phyloP scores from a whole-genome alignment of 1,284 basidiomycete species.

The Cryptococcus neoformans region DNA sequence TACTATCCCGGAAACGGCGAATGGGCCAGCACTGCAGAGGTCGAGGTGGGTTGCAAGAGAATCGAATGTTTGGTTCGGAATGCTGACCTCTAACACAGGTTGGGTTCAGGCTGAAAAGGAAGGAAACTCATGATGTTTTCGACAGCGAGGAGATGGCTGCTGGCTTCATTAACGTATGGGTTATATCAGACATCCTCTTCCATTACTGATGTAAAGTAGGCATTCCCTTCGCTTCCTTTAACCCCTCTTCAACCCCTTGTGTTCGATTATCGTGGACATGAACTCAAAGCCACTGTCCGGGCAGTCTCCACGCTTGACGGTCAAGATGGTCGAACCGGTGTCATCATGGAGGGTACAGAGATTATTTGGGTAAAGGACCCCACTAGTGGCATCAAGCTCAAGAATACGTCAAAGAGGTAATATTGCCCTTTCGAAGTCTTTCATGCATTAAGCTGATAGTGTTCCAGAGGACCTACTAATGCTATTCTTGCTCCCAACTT shows the following conservation, averaged over 20 bases:
- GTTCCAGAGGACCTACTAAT: slow-evolving; percentile 74
- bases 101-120: slow-evolving; percentile 64
- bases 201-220: slow-evolving; percentile 40
- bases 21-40: slow-evolving; percentile 71
- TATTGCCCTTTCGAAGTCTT: slow-evolving; percentile 22
- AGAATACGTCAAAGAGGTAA: slow-evolving; percentile 85
- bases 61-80: not conserved
- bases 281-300: slow-evolving; percentile 70
- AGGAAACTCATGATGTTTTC: slow-evolving; percentile 68
- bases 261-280: slow-evolving; percentile 89
- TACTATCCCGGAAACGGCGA: slow-evolving; percentile 61
- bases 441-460: not conserved
- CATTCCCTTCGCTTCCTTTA: slow-evolving; percentile 63
- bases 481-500: slow-evolving; percentile 98
- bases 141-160: slow-evolving; percentile 80
- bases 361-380: slow-evolving; percentile 83
- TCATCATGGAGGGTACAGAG: slow-evolving; percentile 88
- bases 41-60: slow-evolving; percentile 54
- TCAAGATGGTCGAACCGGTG: slow-evolving; percentile 60
- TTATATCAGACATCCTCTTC: not conserved
- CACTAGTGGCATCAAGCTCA: slow-evolving; percentile 79
- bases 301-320: slow-evolving; percentile 57
- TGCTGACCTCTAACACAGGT: slow-evolving; percentile 45
- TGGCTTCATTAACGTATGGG: slow-evolving; percentile 61
- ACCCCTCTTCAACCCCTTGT: slow-evolving; percentile 68